Evolutionary conservation across 768 basidiomycete species (phyloP).

Genomic region (Naganishia friedmannii): DNA sequence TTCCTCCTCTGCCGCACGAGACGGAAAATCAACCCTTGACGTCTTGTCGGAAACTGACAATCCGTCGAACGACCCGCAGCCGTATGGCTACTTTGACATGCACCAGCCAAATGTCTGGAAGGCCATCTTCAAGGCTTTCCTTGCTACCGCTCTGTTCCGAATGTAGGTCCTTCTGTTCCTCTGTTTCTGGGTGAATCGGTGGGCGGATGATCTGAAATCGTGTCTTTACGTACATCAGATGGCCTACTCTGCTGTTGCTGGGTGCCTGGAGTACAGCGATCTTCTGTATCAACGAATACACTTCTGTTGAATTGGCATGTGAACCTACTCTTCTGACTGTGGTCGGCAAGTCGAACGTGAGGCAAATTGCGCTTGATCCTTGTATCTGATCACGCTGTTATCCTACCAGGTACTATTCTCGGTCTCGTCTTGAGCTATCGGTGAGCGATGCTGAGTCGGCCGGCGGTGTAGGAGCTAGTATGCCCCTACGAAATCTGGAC

Average conservation of each 20-base stretch:
- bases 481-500: not conserved
- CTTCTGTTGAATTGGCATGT: not conserved
- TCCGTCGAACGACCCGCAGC: not conserved
- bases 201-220: not conserved
- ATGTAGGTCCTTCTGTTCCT: not conserved
- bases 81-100: constrained; percentile 24
- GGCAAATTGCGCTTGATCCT: too few species aligned
- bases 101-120: constrained; percentile 19
- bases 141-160: constrained; percentile 19
- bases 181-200: too few species aligned
- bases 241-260: constrained; percentile 12
- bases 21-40: not conserved
- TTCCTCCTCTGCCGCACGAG: too few species aligned
- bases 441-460: not conserved
- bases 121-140: constrained; percentile 17
- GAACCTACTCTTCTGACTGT: constrained; percentile 22
- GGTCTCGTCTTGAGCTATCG: constrained; percentile 21
- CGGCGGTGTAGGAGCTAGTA: not conserved
- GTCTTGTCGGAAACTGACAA: not conserved
- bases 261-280: constrained; percentile 8
- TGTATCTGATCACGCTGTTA: not conserved
- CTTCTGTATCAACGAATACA: constrained; percentile 22
- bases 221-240: not conserved
- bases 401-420: constrained; percentile 5
- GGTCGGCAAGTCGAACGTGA: constrained; percentile 5